phyloP scores from a whole-genome alignment of 257 asterid genomes.

The Prunella vulgaris region DNA sequence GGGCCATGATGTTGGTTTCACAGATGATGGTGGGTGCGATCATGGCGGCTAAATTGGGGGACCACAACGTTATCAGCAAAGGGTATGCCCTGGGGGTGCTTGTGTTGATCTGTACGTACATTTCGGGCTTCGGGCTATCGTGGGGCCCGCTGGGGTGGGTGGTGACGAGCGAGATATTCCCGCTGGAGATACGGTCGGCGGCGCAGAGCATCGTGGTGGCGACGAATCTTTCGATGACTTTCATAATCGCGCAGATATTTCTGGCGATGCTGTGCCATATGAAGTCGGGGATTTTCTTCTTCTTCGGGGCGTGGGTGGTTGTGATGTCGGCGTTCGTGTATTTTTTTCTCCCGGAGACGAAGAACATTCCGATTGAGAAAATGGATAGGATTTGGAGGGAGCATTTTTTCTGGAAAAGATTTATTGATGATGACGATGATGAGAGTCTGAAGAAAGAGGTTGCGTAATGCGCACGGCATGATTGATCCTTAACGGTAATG shows the following conservation, averaged over 20 bases:
- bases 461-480: no score
- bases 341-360: slow-evolving; percentile 23
- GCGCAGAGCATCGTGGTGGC: slow-evolving; percentile 35
- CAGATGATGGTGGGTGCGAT: slow-evolving; percentile 22
- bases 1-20: slow-evolving; percentile 24
- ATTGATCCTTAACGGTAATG: not conserved
- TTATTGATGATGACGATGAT: not conserved
- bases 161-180: slow-evolving; percentile 32
- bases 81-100: slow-evolving; percentile 24
- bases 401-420: slow-evolving; percentile 25
- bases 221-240: slow-evolving; percentile 24
- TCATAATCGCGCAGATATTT: slow-evolving; percentile 24
- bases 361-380: slow-evolving; percentile 22
- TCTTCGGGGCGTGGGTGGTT: slow-evolving; percentile 22
- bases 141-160: slow-evolving; percentile 45
- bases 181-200: slow-evolving; percentile 33
- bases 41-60: slow-evolving; percentile 28
- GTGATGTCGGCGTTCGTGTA: slow-evolving; percentile 13
- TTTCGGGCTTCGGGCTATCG: slow-evolving; percentile 26
- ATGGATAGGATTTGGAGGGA: slow-evolving; percentile 20
- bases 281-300: slow-evolving; percentile 30
- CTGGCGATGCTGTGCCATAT: slow-evolving; percentile 27
- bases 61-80: slow-evolving; percentile 12
- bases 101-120: slow-evolving; percentile 20
- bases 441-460: not conserved